Base-by-base conservation (phyloP, 495 filamentous ascomycete genomes). In the Rostrohypoxylon terebratum region DNA sequence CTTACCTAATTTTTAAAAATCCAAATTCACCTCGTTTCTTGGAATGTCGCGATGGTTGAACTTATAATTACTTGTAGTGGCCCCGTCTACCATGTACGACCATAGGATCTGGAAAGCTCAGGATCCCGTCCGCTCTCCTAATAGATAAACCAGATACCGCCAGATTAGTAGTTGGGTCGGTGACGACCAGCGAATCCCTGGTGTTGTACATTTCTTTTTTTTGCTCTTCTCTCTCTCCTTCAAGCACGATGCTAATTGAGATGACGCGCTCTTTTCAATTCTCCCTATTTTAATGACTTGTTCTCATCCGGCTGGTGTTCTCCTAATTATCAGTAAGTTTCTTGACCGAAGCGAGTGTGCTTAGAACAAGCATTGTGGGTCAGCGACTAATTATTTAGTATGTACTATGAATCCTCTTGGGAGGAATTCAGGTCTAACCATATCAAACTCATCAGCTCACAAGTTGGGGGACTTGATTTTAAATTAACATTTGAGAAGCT, bases 41-140 rank as follows among this genome's bases (percentile, higher is more conserved):
- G 2, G n/a, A 18, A 45, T n/a, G 5, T 45, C 42, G 42, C n/a
- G n/a, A 45, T 9, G 8, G 16, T 20, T 45, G 6, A 18, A n/a
- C 8, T 18, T 18, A 45, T 45, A 18, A 18, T 18, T 9, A 45
- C 18, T 20, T 7, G 5, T 45, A 45, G 16, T 13, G 18, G n/a
- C 8, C 11, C 2, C 13, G 6, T 45, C 8, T 20, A 45, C 4
- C 16, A 45, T 45, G 47, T 54, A 54, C 50, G 50, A 54, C 50
- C 50, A 54, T 54, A 54, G 21, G 50, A 54, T 54, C 16, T 76
- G 70, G 81, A 83, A 57, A 77, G 78, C 75, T 79, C 79, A 81
- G 81, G 76, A 81, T 81, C 81, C 83, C 80, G 82, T 83, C 79
- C 78, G 83, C 80, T 84, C 82, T 81, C 75, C 81, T 81, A 69